These are phyloP conservation scores for Tricholoma hemisulphureum DNA, from an alignment of 768 basidiomycete genomes.

Conservation along the genomic window DNA sequence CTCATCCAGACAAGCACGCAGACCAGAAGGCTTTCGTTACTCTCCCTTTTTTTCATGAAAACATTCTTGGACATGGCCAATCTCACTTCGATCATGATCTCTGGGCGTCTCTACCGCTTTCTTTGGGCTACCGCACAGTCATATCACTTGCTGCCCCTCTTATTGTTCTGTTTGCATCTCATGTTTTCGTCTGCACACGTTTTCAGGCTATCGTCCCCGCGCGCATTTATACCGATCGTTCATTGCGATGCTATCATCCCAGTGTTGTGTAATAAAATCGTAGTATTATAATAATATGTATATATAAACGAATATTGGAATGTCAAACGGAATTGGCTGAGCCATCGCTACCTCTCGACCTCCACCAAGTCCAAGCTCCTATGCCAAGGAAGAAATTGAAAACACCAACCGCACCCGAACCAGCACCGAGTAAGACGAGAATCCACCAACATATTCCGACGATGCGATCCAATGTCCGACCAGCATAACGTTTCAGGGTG, in stretches of 20 bases:
- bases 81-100: too few relatives aligned
- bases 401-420: slow-evolving; percentile 65
- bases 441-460: slow-evolving; percentile 82
- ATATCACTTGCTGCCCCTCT: not conserved
- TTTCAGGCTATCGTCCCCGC: not conserved
- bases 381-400: slow-evolving; percentile 73
- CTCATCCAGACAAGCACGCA: not conserved
- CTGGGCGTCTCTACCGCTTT: too few relatives aligned
- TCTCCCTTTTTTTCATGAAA: not conserved
- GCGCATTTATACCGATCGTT: too few relatives aligned
- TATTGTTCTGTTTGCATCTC: not conserved
- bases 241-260: not conserved
- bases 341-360: slow-evolving; percentile 16
- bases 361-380: slow-evolving; percentile 64
- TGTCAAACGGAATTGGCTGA: not conserved
- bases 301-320: not conserved
- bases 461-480: slow-evolving; percentile 66
- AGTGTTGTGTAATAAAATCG: not conserved
- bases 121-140: too few relatives aligned
- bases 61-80: too few relatives aligned
- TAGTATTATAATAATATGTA: not conserved
- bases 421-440: slow-evolving; percentile 72
- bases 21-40: not conserved
- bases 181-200: not conserved
- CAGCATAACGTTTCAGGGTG: slow-evolving; percentile 57